A percentile compares a stretch with the other conserved stretches of the same genome.
Conservation (phyloP, 441 rosid species). For the Croton setiger region DNA sequence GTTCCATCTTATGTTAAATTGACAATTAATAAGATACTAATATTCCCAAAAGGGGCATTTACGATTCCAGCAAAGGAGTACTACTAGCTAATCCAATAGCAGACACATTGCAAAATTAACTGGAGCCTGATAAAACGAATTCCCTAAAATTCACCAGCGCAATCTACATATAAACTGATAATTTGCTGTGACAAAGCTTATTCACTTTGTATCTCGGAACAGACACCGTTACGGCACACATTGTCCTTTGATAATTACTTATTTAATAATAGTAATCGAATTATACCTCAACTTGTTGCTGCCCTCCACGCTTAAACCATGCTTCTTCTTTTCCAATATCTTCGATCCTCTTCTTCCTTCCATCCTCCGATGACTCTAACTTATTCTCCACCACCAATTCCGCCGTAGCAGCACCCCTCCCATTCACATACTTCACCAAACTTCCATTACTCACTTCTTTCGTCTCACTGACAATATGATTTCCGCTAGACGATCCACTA, state of each 20-base stretch:
- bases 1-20: neutral
- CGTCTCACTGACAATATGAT: constrained; percentile 16
- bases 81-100: neutral
- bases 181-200: neutral
- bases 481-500: constrained; percentile 27
- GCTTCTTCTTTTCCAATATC: constrained; percentile 94
- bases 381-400: constrained; percentile 46
- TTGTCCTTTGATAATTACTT: no score
- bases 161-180: neutral
- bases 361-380: constrained; percentile 47
- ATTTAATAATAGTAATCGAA: neutral
- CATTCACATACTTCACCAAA: constrained; percentile 63
- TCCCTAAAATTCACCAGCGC: neutral
- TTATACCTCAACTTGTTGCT: constrained; percentile 56
- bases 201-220: neutral
- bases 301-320: constrained; percentile 67
- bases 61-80: neutral
- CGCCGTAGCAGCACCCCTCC: constrained; percentile 31
- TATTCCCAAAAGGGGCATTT: no score
- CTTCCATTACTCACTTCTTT: constrained; percentile 43
- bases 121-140: neutral
- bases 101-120: neutral
- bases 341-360: constrained; percentile 81
- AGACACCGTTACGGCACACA: neutral
- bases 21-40: neutral